phyloP scores from a whole-genome alignment of 768 basidiomycete genomes.

The Podaxis rugospora region DNA sequence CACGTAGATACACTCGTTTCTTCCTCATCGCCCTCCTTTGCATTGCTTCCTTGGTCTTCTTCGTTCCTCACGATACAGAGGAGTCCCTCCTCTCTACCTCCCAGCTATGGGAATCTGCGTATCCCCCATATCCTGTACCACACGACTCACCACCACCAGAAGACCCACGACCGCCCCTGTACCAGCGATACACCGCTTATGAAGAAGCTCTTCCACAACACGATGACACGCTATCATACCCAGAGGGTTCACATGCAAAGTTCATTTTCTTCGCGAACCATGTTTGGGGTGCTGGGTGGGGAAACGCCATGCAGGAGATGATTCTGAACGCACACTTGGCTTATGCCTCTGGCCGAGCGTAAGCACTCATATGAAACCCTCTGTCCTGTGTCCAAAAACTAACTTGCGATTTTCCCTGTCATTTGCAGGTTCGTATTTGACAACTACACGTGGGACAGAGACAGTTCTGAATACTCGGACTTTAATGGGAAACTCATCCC shows the following conservation, averaged over 20 bases:
- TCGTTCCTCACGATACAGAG: background rate
- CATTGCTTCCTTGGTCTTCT: background rate
- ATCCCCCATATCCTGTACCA: conserved; percentile 8
- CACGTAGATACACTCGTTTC: conserved; percentile 3
- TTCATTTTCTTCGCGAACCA: conserved; percentile 51
- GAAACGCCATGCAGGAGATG: conserved; percentile 58
- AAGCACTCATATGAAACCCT: conserved; percentile 15
- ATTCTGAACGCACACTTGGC: conserved; percentile 49
- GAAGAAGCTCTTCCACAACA: conserved; percentile 47
- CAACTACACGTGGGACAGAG: conserved; percentile 51
- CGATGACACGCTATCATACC: conserved; percentile 29
- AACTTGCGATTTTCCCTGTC: background rate
- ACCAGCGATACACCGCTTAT: conserved; percentile 35
- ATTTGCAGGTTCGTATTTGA: conserved; percentile 49
- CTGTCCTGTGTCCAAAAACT: background rate
- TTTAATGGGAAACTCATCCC: conserved; percentile 50
- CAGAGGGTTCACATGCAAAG: conserved; percentile 34
- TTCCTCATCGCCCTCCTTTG: background rate
- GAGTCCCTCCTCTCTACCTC: background rate
- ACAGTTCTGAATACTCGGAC: conserved; percentile 33
- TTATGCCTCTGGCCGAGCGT: conserved; percentile 43
- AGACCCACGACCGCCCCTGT: conserved; percentile 35
- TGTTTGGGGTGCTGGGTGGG: conserved; percentile 50
- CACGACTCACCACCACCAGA: background rate
- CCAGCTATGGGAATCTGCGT: background rate